Base-by-base conservation (phyloP, 331 rosid genomes). In the Malus hybrid region DNA sequence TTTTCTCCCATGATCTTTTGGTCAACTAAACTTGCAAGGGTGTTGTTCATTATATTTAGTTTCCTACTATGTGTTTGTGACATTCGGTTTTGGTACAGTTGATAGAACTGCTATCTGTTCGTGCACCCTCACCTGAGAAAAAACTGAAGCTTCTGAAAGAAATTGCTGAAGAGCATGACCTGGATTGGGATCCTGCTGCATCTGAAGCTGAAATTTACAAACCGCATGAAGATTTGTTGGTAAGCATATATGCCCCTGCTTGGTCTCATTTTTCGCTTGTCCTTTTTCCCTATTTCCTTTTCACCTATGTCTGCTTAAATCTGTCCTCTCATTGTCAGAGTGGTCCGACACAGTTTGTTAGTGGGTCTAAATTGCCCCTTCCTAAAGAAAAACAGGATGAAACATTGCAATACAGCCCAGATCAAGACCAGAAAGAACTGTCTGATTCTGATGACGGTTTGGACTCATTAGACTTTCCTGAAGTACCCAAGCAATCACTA, bases 161-260 rank as follows among this genome's bases (percentile, higher is more conserved):
- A 85, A 94, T 94, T 80, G 99, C 99, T 48, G 97, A 82, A 85
- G 97, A 94, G 83, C 93, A 94, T 65, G 88, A 89, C 57, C 19
- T 94, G 71, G 97, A 94, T 65, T 94, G 99, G 99, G 96, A 90
- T 88, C 97, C 99, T 55, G 91, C 91, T 70, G 82, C 84, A 71
- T 86, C 99, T 42, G 99, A 92, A 89, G 61, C 96, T 12, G 99
- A 87, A 80, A 83, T 85, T 75, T 84, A 76, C 28, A 94, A 92
- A 83, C 80, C 90, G 39, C 99, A 89, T 7, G 97, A 94, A 78
- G 99, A 94, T 83, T 84, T 94, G 72, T 79, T 94, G 85, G 99
- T 90, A 79, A 85, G 85, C 70, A 46, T 16, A 72, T 64, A 22
- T 22, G 14, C 42, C 24, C 66, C 12, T 78, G 50, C 72, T 19